phyloP scores from a whole-genome alignment of 805 yeast species.

The Kazachstania bromeliacearum region DNA sequence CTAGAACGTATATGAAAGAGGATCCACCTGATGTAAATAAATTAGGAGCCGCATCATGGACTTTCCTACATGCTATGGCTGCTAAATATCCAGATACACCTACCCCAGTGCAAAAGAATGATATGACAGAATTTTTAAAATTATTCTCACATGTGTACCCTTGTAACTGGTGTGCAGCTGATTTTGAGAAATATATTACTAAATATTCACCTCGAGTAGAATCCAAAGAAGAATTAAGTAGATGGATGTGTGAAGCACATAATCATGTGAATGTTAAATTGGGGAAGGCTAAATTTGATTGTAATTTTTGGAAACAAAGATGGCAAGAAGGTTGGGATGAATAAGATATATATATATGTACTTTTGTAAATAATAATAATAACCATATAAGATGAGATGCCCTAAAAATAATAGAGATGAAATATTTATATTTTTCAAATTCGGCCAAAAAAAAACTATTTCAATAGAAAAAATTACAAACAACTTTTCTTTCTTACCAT shows the following conservation, averaged over 20 bases:
- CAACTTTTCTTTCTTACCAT: too few species aligned
- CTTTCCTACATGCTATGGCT: constrained; percentile 80
- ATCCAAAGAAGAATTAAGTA: constrained; percentile 72
- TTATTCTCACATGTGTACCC: constrained; percentile 80
- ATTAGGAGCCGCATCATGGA: constrained; percentile 86
- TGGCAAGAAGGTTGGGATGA: constrained; percentile 92
- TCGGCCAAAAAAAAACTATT: too few species aligned
- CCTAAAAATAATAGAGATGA: too few species aligned
- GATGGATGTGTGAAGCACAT: constrained; percentile 93
- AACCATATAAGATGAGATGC: too few species aligned
- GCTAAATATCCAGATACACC: constrained; percentile 82
- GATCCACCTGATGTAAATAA: constrained; percentile 84
- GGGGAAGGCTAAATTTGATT: constrained; percentile 81
- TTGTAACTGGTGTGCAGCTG: constrained; percentile 89
- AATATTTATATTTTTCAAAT: too few species aligned
- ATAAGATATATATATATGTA: neutral
- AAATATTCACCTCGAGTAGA: constrained; percentile 46
- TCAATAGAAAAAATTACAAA: too few species aligned
- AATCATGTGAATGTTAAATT: constrained; percentile 80
- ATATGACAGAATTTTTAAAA: constrained; percentile 58
- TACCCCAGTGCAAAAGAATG: constrained; percentile 48
- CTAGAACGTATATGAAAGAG: constrained; percentile 35
- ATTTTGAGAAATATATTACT: constrained; percentile 58
- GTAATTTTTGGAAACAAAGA: constrained; percentile 82
- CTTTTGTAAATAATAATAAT: neutral